phyloP scores from a whole-genome alignment of 495 filamentous ascomycete genomes.

The Aspergillus cristatus region DNA sequence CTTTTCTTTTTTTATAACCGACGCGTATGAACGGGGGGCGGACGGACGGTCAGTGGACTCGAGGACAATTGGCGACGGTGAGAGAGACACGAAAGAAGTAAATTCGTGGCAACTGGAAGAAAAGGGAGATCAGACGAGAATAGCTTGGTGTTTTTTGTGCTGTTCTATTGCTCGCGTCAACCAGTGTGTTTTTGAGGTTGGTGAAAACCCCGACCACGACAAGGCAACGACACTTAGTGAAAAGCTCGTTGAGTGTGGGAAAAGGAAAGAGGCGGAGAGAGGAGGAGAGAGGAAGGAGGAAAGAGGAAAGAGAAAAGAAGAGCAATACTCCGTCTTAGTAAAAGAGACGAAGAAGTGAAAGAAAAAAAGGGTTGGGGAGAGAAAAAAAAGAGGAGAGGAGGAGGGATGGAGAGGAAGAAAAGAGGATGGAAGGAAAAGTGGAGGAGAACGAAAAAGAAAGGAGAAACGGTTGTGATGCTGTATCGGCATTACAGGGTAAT shows the following conservation, averaged over 20 bases:
- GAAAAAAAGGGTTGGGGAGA: background rate
- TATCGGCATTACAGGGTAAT: no score
- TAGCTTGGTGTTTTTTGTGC: slow-evolving; percentile 7
- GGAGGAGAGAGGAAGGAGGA: slow-evolving; percentile 4
- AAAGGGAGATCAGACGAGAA: background rate
- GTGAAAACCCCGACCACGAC: no score
- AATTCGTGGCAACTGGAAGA: slow-evolving; percentile 2
- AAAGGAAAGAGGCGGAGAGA: slow-evolving; percentile 11
- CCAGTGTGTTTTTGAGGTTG: no score
- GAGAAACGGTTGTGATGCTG: no score
- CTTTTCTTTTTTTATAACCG: slow-evolving; percentile 11
- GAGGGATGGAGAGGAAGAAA: slow-evolving; percentile 3
- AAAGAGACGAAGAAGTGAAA: slow-evolving; percentile 2
- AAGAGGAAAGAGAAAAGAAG: slow-evolving; percentile 3
- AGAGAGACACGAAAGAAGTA: slow-evolving; percentile 3
- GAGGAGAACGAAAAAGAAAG: background rate
- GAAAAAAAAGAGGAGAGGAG: background rate
- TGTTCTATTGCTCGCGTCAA: background rate
- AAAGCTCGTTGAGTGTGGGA: slow-evolving; percentile 37
- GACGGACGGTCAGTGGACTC: no score
- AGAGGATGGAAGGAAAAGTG: background rate
- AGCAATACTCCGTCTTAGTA: no score
- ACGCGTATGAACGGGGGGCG: slow-evolving; percentile 7
- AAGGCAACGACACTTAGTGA: slow-evolving; percentile 44
- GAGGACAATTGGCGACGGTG: background rate